Evolutionary conservation across 2,329 filamentous ascomycete species (phyloP).

Genomic region (Aspergillus pseudoterreus): DNA sequence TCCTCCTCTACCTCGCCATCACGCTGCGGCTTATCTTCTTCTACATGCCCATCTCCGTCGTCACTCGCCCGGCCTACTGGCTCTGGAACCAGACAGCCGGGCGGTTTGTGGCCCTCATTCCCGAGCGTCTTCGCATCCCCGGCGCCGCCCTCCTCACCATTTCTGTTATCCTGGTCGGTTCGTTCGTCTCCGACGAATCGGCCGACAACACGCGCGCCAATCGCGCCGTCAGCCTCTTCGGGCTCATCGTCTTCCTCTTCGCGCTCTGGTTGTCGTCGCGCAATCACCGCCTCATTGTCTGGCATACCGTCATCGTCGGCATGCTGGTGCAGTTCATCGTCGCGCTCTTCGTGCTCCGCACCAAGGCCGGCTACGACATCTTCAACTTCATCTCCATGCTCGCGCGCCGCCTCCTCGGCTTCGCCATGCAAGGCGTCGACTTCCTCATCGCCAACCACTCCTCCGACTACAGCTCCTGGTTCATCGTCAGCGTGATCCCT

Average conservation of each 20-base stretch:
- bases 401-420: slow-evolving; percentile 70
- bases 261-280: slow-evolving; percentile 68
- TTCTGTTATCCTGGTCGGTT: slow-evolving; percentile 70
- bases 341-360: slow-evolving; percentile 82
- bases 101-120: slow-evolving; percentile 58
- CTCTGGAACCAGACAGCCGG: slow-evolving; percentile 65
- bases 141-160: slow-evolving; percentile 63
- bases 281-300: slow-evolving; percentile 58
- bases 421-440: slow-evolving; percentile 66
- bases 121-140: slow-evolving; percentile 61
- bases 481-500: slow-evolving; percentile 76
- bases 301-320: slow-evolving; percentile 81
- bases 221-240: slow-evolving; percentile 76
- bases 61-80: slow-evolving; percentile 64
- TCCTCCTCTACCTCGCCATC: slow-evolving; percentile 74
- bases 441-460: slow-evolving; percentile 62
- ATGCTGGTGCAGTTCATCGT: slow-evolving; percentile 87
- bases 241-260: slow-evolving; percentile 67
- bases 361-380: slow-evolving; percentile 77
- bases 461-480: slow-evolving; percentile 54
- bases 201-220: slow-evolving; percentile 74
- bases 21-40: slow-evolving; percentile 70
- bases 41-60: slow-evolving; percentile 64
- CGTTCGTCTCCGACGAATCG: slow-evolving; percentile 68
- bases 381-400: slow-evolving; percentile 82